Base-by-base conservation (phyloP, 2,329 filamentous ascomycete species). In the Colletotrichum chrysophilum region DNA sequence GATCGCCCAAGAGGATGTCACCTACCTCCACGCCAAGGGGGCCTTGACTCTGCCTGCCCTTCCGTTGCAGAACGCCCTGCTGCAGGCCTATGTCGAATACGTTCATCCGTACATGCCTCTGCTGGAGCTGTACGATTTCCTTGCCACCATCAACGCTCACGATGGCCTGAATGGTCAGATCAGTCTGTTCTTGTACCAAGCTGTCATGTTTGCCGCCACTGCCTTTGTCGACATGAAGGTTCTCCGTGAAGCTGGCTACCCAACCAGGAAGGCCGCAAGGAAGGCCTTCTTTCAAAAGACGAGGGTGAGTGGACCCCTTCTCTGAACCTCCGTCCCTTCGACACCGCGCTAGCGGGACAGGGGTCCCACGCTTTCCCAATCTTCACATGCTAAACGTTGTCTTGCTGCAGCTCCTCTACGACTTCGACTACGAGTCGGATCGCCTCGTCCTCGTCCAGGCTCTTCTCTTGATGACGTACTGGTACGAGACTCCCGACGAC, bases 401-500 rank as follows among this genome's bases (percentile, higher is more conserved):
- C 28, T 13, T 64, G 60, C 70, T 76, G 34, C 79, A 95, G 92
- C 89, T 97, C 4, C 89, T 98, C 21, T 98, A 98, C 85, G 96
- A 98, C 83, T 97, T 98, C 79, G 96, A 98, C 84, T 98, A 97
- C 84, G 96, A 98, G 85, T 92, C 93, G 60, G 96, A 98, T 83
- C 94, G 96, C 67, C 93, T 98, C 74, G 92, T 95, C 24, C 90
- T 98, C 28, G 95, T 98, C 18, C 96, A 98, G 85, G 94, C 95
- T 6, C 89, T 98, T 26, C 89, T 98, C 28, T 89, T 98, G 75
- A 96, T 98, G 94, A 98, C 96, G 5, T 98, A 98, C 84, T 98
- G 96, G 94, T 98, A 98, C 83, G 96, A 98, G 85, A 98, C 95
- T 14, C 96, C 96, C 0, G 96, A 98, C 85, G 96, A 98, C 83